phyloP scores from a whole-genome alignment of 352 stramenopile genomes.

The Phytophthora pini region DNA sequence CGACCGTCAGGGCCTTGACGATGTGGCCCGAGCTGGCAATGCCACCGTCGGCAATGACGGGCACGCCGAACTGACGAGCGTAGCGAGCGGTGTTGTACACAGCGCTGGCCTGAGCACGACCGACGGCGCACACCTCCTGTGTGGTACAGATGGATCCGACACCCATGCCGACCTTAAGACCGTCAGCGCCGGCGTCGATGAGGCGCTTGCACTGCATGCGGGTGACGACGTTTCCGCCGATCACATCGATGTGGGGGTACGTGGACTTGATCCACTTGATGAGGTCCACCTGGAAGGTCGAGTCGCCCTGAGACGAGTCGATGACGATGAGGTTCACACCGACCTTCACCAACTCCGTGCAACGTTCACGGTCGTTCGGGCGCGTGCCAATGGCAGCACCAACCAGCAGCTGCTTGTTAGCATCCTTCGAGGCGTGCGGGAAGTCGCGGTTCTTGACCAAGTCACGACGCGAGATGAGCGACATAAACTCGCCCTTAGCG shows the following conservation, averaged over 20 bases:
- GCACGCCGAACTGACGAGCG: conserved; percentile 96
- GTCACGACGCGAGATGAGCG: conserved; percentile 98
- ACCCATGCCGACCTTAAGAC: conserved; percentile 99
- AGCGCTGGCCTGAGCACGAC: conserved; percentile 97
- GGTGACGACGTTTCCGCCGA: conserved; percentile 99
- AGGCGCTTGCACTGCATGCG: conserved; percentile 97
- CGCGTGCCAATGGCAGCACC: conserved; percentile 99
- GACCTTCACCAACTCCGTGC: conserved; percentile 90
- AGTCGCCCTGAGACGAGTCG: conserved; percentile 99
- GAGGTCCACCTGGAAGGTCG: conserved; percentile 91
- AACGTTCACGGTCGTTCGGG: conserved; percentile 95
- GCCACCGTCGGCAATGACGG: conserved; percentile 99
- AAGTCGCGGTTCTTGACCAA: conserved; percentile 98
- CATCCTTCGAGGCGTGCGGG: conserved; percentile 96
- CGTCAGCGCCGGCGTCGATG: conserved; percentile 98
- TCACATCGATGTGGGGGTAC: conserved; percentile 97
- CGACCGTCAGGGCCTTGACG: conserved; percentile 97
- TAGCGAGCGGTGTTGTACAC: conserved; percentile 99
- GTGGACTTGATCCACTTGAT: conserved; percentile 96
- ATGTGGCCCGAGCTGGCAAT: conserved; percentile 99
- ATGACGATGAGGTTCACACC: conserved; percentile 99
- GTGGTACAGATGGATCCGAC: conserved; percentile 99
- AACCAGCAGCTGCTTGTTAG: conserved; percentile 98
- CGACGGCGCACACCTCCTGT: conserved; percentile 99
- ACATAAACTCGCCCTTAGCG: conserved; percentile 97